Conservation (phyloP, 2,329 filamentous ascomycete genomes). For the Ilyonectria destructans region DNA sequence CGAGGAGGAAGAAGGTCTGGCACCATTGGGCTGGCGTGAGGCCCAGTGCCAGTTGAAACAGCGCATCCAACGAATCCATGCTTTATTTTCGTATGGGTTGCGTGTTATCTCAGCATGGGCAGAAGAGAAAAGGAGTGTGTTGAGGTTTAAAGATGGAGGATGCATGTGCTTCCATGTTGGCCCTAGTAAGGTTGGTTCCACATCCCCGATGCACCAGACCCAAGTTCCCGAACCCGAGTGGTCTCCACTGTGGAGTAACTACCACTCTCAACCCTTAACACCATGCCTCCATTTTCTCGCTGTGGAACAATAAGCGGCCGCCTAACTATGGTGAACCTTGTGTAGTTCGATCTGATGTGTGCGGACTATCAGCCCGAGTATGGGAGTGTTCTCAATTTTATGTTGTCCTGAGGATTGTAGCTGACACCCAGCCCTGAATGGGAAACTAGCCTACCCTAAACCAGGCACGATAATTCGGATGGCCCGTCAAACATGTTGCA, state of each 20-base stretch:
- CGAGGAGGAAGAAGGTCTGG: slow-evolving; percentile 65
- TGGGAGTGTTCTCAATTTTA: not conserved
- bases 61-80: slow-evolving; percentile 26
- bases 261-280: slow-evolving; percentile 4
- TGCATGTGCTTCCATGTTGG: slow-evolving; percentile 22
- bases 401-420: too few relatives aligned
- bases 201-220: not conserved
- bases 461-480: too few relatives aligned
- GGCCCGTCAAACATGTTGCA: too few relatives aligned
- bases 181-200: not conserved
- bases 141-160: slow-evolving; percentile 6
- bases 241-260: slow-evolving; percentile 25
- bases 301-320: not conserved
- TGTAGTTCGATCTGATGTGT: not conserved
- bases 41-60: slow-evolving; percentile 13
- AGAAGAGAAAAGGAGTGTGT: not conserved
- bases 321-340: not conserved
- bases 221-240: not conserved
- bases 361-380: not conserved
- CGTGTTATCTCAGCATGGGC: not conserved
- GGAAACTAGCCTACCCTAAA: too few relatives aligned
- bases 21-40: slow-evolving; percentile 56
- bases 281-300: not conserved
- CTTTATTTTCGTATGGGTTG: not conserved
- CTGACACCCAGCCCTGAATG: too few relatives aligned